phyloP scores from a whole-genome alignment of 805 yeast species.

The Candida coleopterorum region DNA sequence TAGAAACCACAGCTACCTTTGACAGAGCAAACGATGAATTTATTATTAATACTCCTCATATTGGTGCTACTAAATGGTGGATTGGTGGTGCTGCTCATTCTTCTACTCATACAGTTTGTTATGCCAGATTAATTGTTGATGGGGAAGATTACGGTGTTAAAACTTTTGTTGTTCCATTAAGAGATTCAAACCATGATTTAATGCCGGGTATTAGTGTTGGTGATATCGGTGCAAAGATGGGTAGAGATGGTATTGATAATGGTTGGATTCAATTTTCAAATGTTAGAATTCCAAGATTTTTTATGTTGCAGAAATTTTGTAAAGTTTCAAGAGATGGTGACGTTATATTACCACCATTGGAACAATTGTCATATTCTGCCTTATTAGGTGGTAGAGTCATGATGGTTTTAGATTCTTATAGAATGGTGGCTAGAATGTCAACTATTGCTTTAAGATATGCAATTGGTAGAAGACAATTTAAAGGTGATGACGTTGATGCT shows the following conservation, averaged over 20 bases:
- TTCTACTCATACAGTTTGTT: constrained; percentile 36
- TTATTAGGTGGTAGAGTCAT: constrained; percentile 42
- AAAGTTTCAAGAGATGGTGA: constrained; percentile 37
- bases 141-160: constrained; percentile 45
- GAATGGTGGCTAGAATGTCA: constrained; percentile 37
- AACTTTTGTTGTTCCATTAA: constrained; percentile 42
- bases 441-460: constrained; percentile 44
- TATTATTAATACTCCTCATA: constrained; percentile 41
- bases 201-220: constrained; percentile 43
- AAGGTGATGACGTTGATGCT: constrained; percentile 23
- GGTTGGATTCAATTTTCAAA: constrained; percentile 46
- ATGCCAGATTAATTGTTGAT: constrained; percentile 40
- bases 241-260: constrained; percentile 45
- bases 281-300: constrained; percentile 41
- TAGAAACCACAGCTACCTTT: constrained; percentile 50
- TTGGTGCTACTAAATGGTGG: constrained; percentile 50
- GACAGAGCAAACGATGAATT: constrained; percentile 39
- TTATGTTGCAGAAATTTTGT: constrained; percentile 43
- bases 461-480: constrained; percentile 43
- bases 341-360: constrained; percentile 40
- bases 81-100: constrained; percentile 48
- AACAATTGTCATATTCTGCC: constrained; percentile 41
- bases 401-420: constrained; percentile 41
- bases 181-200: constrained; percentile 39
- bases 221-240: constrained; percentile 46